Evolutionary conservation across 2,329 filamentous ascomycete species (phyloP), one percentile per base, ranked within the genome.

Genomic region (Cordyceps sp.): DNA sequence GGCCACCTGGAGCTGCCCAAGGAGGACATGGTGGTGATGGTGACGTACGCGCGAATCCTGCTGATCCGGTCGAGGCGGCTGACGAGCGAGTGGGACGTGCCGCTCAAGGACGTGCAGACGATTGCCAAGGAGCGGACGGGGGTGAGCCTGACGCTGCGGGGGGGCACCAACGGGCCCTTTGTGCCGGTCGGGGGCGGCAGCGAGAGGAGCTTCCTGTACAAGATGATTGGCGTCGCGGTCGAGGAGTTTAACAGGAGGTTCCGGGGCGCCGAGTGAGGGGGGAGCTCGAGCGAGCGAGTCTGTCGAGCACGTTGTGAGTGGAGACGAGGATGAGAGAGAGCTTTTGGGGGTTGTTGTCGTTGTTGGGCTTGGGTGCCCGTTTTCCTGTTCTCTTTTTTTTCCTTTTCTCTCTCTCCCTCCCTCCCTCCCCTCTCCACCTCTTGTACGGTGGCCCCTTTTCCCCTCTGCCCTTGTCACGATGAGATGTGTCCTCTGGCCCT

Each of bases 61-160:
- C 72, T 96, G 34, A 82, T 98, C 39, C 73, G 85, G 43, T 84
- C 81, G 32, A 80, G 85, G 59, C 78, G 79, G 48, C 64, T 98
- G 46, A 77, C 73, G 33, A 86, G 77, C 14, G 88, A 96, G 56
- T 98, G 90, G 90, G 90, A 98, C 47, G 84, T 96, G 10, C 81
- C 84, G 18, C 65, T 98, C 41, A 94, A 90, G 49, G 90, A 98
- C 51, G 74, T 98, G 15, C 86, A 96, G 62, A 96, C 86, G 0
- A 96, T 98, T 41, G 81, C 78, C 29, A 98, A 96, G 61, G 92
- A 98, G 64, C 66, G 90, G 32, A 98, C 90, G 0, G 92, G 90
- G 0, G 74, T 98, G 57, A 86, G 82, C 42, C 71, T 98, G 39
- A 78, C 81, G 29, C 59, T 96, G 41, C 80, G 93, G 43, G 88